Percentiles rank a stretch among this genome's conserved stretches.
Evolutionary conservation across 306 rosid species (phyloP).

Genomic region (Rosa chinensis): DNA sequence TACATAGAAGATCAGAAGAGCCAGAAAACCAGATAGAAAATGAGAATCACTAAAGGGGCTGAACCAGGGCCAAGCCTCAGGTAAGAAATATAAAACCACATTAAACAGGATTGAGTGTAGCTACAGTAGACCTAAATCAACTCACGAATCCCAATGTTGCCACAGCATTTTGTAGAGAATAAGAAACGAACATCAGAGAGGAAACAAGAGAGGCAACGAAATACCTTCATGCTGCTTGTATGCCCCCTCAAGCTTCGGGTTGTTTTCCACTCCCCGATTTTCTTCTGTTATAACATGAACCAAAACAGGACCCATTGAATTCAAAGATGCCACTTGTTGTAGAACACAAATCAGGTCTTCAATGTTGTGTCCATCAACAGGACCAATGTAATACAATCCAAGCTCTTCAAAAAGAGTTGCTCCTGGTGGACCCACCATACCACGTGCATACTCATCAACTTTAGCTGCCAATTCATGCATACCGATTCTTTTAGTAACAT

Average conservation of each 20-base stretch:
- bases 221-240: constrained; percentile 50
- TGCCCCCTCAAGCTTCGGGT: constrained; percentile 30
- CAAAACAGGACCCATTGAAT: constrained; percentile 95
- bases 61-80: background rate
- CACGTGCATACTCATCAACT: constrained; percentile 97
- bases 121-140: background rate
- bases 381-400: constrained; percentile 93
- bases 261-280: constrained; percentile 47
- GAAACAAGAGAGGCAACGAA: constrained; percentile 11
- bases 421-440: constrained; percentile 91
- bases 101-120: background rate
- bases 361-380: constrained; percentile 88
- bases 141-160: background rate
- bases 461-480: constrained; percentile 97
- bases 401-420: constrained; percentile 97
- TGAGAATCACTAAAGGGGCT: background rate
- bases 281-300: constrained; percentile 86
- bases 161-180: background rate
- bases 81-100: constrained; percentile 1
- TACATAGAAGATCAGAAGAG: constrained; percentile 12
- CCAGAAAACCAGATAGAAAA: background rate
- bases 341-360: constrained; percentile 79
- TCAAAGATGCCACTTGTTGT: constrained; percentile 81
- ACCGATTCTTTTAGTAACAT: constrained; percentile 86
- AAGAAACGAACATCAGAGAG: constrained; percentile 15